Evolutionary conservation across 352 stramenopile genomes (phyloP), one percentile per base, ranked within the genome.

Genomic region (Pythium grandisporangium): DNA sequence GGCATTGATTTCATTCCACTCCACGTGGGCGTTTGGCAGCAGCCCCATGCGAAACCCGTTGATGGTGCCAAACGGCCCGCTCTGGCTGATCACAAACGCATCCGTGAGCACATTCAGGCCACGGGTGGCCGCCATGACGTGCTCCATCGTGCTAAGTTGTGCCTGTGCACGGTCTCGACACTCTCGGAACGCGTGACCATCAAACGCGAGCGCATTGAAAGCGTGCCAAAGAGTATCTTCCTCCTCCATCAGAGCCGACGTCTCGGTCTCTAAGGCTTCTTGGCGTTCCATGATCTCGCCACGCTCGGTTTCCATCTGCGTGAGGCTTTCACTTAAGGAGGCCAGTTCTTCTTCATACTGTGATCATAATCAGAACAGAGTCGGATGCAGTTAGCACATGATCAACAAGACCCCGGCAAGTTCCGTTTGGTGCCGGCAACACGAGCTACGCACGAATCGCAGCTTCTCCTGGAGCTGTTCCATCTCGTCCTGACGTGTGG

Each of bases 1-100:
- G 20, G 82, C 75, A 22, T 94, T 94, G 54, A 92, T 92, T 47
- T 94, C 82, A 45, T 93, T 87, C 82, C 82, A 94, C 42, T 94
- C 82, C 24, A 90, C 59, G 5, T 77, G 56, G 11, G 64, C 53
- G 1, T 54, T 64, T 1, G 66, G 43, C 32, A 81, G 51, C 35
- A 83, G 73, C 3, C 82, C 82, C 49, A 94, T 61, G 16, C 77
- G 66, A 48, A 94, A 93, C 13, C 69, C 66, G 42, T 93, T 94
- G 51, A 94, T 90, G 20, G 72, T 91, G 17, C 73, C 82, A 51
- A 91, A 90, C 11, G 55, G 57, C 6, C 80, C 82, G 35, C 63
- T 73, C 42, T 85, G 64, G 7, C 69, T 60, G 47, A 94, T 93
- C 29, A 61, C 50, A 38, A 93, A 94, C 56, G 83, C 70, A 38